Evolutionary conservation across 345 rosid genomes (phyloP).

Genomic region (Brassica nigra): DNA sequence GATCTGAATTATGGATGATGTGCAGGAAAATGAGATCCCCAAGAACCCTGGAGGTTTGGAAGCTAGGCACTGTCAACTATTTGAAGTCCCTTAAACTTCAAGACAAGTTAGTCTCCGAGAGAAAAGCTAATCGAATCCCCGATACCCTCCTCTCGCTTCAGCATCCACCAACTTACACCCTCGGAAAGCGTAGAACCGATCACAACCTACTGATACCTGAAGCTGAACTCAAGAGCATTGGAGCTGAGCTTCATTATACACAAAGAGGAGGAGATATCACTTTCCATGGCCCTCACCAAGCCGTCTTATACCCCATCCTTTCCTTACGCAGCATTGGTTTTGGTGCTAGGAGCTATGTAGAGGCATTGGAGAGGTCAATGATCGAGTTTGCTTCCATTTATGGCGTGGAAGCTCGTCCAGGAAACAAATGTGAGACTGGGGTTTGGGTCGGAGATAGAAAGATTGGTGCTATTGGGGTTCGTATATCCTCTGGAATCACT

Average conservation of each 20-base stretch:
- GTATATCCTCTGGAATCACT: conserved; percentile 74
- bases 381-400: conserved; percentile 69
- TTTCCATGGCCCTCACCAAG: conserved; percentile 87
- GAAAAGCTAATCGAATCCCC: conserved; percentile 57
- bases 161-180: conserved; percentile 85
- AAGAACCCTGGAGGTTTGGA: conserved; percentile 71
- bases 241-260: conserved; percentile 89
- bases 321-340: conserved; percentile 67
- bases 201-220: conserved; percentile 69
- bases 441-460: conserved; percentile 92
- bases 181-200: conserved; percentile 75
- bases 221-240: conserved; percentile 63
- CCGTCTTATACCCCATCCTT: conserved; percentile 75
- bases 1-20: not conserved
- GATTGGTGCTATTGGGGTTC: conserved; percentile 89
- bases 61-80: conserved; percentile 70
- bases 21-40: conserved; percentile 62
- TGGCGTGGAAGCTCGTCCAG: conserved; percentile 68
- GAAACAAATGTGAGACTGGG: conserved; percentile 75
- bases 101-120: conserved; percentile 58
- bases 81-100: conserved; percentile 79
- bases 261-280: conserved; percentile 94
- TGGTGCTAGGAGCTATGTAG: conserved; percentile 82
- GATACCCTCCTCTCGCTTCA: conserved; percentile 78
- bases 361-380: conserved; percentile 74